Base-by-base conservation (phyloP, 2,329 filamentous ascomycete species). In the Thielaviopsis euricoi region DNA sequence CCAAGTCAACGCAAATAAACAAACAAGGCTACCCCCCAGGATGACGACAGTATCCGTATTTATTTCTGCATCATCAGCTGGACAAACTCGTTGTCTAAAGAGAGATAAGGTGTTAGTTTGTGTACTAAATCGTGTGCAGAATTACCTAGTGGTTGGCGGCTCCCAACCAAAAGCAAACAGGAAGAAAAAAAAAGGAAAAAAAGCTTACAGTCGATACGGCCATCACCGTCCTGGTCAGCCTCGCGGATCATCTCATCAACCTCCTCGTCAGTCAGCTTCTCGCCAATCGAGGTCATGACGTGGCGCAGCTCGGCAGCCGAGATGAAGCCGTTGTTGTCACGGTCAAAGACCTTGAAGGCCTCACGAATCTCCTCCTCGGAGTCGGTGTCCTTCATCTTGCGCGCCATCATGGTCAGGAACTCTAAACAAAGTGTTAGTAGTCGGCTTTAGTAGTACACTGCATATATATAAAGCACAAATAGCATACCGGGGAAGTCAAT, bases 51-150 rank as follows among this genome's bases (percentile, higher is more conserved):
- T 29, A 29, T 29, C 52, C 15, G 49, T 33, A 23, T 57, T 78
- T 87, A 91, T 79, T 91, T 91, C 80, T 93, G 87, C 87, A 93
- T 91, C 87, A 93, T 93, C 70, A 93, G 83, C 76, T 93, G 87
- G 66, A 93, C 87, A 69, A 93, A 93, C 74, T 93, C 87, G 77
- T 91, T 91, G 76, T 91, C 87, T 91, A 53, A 19, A 48, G 29
- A 22, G 22, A 15, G 48, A 46, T 2, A 52, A 25, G 5, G 43
- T 52, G 58, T 57, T 52, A 43, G 40, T 33, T 33, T 33, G 9
- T 33, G 29, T 33, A 33, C 29, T 33, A 33, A 2, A 15, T 46
- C 50, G 29, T 17, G n/a, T 19, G 54, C 17, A 33, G 60, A 37
- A 60, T 67, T 70, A 67, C 70, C 61, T 43, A 59, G 23, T 33